Evolutionary conservation across 306 rosid genomes (phyloP), one percentile per base, ranked within the genome.

Genomic region (Lotus japonicus): DNA sequence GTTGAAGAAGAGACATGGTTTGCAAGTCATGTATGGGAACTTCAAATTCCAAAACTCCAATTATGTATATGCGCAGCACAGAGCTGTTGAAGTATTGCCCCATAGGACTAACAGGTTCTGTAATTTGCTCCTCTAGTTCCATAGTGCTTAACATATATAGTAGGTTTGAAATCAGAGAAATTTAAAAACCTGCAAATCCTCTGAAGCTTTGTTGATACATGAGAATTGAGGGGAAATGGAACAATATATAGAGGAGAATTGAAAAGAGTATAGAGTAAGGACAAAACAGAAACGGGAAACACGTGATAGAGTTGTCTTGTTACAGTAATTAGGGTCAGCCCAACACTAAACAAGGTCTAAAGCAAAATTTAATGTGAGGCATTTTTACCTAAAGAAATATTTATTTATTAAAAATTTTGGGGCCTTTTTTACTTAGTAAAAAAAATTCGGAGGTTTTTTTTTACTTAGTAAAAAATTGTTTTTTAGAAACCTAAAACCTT

Each of bases 81-180:
- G 81, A 61, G 66, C 84, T 85, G 59, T 73, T 79, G 13, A 83
- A 81, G 71, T 83, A 88, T 39, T 77, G 87, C 42, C 87, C 88
- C 58, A 54, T 3, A 10, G 90, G 90, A 77, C 95, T 88, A 36
- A 81, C 85, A n/a, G 95, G 85, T 56, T 68, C 77, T 36, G 38
- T 77, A 26, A 60, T 5, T 28, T 13, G 38, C 35, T 55, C 81
- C 56, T 58, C 80, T 9, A 39, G 7, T n/a, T 50, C 76, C 77
- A 44, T 75, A 38, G 1, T 65, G 7, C n/a, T n/a, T n/a, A n/a
- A n/a, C n/a, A n/a, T 21, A 21, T 21, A 21, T 21, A 21, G 1
- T 21, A 21, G 26, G 48, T 21, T 45, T 52, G 2, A 15, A 10
- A 11, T 61, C 19, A 13, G 2, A 66, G 31, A 35, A 11, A 64